Evolutionary conservation across 306 rosid species (phyloP).

Genomic region (Crotalaria pallida): DNA sequence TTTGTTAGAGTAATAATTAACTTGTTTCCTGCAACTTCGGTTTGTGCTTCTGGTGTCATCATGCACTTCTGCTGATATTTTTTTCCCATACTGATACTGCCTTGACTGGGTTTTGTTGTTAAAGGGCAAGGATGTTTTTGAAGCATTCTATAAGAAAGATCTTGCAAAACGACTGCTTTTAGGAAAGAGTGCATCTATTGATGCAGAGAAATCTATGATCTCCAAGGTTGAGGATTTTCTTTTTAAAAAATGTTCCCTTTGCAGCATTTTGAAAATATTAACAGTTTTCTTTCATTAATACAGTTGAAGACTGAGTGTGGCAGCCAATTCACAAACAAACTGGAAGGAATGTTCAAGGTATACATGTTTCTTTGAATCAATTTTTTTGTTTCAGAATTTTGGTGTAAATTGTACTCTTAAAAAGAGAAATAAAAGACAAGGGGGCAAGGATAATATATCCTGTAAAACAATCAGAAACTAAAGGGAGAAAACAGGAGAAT

Average conservation of each 20-base stretch:
- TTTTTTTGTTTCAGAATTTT: neutral
- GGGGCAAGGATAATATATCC: neutral
- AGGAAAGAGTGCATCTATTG: constrained; percentile 98
- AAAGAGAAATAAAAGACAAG: neutral
- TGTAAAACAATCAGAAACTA: neutral
- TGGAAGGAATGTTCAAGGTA: constrained; percentile 99
- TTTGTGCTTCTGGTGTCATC: constrained; percentile 5
- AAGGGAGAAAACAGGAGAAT: neutral
- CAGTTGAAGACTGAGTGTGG: constrained; percentile 99
- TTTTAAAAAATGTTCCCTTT: neutral
- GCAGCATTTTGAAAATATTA: constrained; percentile 1
- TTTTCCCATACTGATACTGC: constrained; percentile 23
- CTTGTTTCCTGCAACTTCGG: constrained; percentile 2
- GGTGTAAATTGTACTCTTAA: neutral
- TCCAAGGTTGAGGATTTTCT: constrained; percentile 64
- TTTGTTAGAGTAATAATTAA: constrained; percentile 16
- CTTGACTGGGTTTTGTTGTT: constrained; percentile 29
- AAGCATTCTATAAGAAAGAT: constrained; percentile 98
- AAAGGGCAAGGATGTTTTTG: constrained; percentile 97
- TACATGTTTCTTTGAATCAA: constrained; percentile 8
- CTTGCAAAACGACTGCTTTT: constrained; percentile 92
- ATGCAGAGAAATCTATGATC: constrained; percentile 96
- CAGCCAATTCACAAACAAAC: constrained; percentile 97
- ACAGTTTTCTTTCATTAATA: constrained; percentile 26
- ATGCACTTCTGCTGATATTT: constrained; percentile 14